These are phyloP conservation scores for Quercus aquifolioides DNA, from an alignment of 306 rosid species.

Conservation along the genomic window DNA sequence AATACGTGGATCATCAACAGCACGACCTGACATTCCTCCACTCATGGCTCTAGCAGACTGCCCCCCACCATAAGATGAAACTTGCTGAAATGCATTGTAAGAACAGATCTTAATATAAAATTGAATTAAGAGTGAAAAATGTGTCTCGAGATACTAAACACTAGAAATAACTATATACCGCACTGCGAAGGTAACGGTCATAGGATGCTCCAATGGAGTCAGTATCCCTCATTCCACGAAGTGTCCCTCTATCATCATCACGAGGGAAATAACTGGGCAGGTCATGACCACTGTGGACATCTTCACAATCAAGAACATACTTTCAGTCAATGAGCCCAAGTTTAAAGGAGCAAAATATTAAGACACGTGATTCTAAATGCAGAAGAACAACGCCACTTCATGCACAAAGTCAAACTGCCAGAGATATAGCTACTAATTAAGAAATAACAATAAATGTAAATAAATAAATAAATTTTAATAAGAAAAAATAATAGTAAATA, in stretches of 20 bases:
- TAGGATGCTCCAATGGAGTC: slow-evolving; percentile 96
- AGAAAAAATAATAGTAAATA: not conserved
- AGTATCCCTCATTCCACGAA: slow-evolving; percentile 71
- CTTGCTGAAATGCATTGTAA: slow-evolving; percentile 53
- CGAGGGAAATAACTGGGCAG: slow-evolving; percentile 66
- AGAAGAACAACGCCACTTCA: not conserved
- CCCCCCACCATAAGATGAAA: slow-evolving; percentile 66
- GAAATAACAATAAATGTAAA: not conserved
- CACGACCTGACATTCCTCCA: slow-evolving; percentile 51
- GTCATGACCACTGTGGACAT: slow-evolving; percentile 61
- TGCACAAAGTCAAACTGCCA: not conserved
- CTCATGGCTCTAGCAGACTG: slow-evolving; percentile 71
- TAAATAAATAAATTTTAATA: no score
- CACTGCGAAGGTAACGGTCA: slow-evolving; percentile 82
- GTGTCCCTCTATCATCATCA: slow-evolving; percentile 75
- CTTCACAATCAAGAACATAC: slow-evolving; percentile 48
- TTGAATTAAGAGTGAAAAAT: not conserved
- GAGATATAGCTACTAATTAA: slow-evolving; percentile 7
- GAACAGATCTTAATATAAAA: slow-evolving; percentile 25
- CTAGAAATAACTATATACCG: slow-evolving; percentile 50
- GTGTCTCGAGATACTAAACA: slow-evolving; percentile 7
- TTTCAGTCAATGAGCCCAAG: slow-evolving; percentile 23
- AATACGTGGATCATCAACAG: slow-evolving; percentile 63
- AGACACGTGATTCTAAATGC: not conserved
- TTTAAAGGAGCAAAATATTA: slow-evolving; percentile 12